Percentiles rank a stretch among this genome's conserved stretches.
These are phyloP conservation scores for Dendrobium huoshanense DNA, from an alignment of 106 monocot genomes.

Conservation along the genomic window DNA sequence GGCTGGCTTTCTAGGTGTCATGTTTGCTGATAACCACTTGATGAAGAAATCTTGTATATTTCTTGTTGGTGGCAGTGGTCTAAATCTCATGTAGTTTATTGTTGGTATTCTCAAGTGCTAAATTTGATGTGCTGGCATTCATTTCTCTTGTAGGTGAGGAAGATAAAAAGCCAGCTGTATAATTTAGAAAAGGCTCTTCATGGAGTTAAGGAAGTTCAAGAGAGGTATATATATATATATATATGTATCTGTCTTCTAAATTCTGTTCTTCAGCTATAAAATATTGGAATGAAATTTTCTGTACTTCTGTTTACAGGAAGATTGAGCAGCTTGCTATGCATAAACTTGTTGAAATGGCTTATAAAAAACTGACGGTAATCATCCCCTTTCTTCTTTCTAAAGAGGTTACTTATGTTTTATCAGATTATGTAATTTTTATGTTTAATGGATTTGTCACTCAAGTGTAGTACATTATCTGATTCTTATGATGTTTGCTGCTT, in stretches of 20 bases:
- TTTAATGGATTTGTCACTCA: neutral
- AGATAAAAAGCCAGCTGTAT: slow-evolving; percentile 38
- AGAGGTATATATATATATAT: slow-evolving; percentile 60
- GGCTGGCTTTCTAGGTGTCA: neutral
- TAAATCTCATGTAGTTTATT: neutral
- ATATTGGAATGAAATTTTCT: neutral
- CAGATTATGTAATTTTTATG: neutral
- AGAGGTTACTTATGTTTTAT: neutral
- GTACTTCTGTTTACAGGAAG: slow-evolving; percentile 37
- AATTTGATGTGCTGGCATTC: neutral
- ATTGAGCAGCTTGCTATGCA: slow-evolving; percentile 78
- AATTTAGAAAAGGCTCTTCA: slow-evolving; percentile 56
- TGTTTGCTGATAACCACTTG: neutral
- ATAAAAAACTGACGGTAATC: slow-evolving; percentile 61
- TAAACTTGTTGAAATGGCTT: slow-evolving; percentile 73
- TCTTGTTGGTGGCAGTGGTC: neutral
- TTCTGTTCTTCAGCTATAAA: neutral
- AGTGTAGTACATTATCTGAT: neutral
- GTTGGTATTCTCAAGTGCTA: neutral
- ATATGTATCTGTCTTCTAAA: neutral
- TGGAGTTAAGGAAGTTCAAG: slow-evolving; percentile 42
- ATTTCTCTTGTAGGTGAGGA: slow-evolving; percentile 29
- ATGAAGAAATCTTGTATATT: neutral
- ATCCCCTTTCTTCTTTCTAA: neutral
- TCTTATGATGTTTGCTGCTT: neutral